Conservation (phyloP, 2,329 filamentous ascomycete genomes). For the Beauveria varroae region DNA sequence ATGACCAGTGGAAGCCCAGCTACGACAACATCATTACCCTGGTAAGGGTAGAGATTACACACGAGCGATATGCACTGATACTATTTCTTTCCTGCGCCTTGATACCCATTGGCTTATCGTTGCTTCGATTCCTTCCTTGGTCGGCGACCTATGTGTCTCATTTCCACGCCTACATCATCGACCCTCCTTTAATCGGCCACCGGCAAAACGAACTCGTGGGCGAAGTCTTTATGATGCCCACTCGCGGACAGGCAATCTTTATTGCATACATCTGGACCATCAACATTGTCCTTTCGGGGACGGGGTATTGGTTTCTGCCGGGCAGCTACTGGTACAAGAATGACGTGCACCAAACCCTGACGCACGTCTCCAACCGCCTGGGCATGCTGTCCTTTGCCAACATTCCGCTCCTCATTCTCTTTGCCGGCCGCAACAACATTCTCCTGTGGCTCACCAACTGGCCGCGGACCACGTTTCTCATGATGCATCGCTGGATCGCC, state of each 20-base stretch:
- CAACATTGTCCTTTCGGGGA: conserved; percentile 25
- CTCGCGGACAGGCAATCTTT: conserved; percentile 31
- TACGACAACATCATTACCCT: conserved; percentile 9
- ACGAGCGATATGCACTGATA: conserved; percentile 19
- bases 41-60: conserved; percentile 9
- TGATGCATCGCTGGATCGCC: conserved; percentile 41
- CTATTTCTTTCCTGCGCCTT: conserved; percentile 18
- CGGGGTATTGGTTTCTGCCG: conserved; percentile 18
- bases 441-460: conserved; percentile 38
- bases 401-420: conserved; percentile 32
- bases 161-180: conserved; percentile 16
- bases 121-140: conserved; percentile 22
- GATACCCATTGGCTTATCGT: conserved; percentile 19
- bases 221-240: conserved; percentile 22
- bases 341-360: conserved; percentile 19
- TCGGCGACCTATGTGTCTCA: conserved; percentile 1
- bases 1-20: conserved; percentile 9
- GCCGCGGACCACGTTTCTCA: conserved; percentile 37
- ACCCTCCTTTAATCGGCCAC: conserved; percentile 14
- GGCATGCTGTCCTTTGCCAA: conserved; percentile 31
- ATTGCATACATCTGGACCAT: conserved; percentile 26
- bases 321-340: conserved; percentile 23
- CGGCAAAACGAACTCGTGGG: conserved; percentile 13
- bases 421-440: conserved; percentile 35
- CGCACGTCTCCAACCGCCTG: conserved; percentile 28